Percentiles rank a stretch among this genome's conserved stretches.
Evolutionary conservation across 2,329 filamentous ascomycete species (phyloP).

Genomic region (Erysiphe pulchra): DNA sequence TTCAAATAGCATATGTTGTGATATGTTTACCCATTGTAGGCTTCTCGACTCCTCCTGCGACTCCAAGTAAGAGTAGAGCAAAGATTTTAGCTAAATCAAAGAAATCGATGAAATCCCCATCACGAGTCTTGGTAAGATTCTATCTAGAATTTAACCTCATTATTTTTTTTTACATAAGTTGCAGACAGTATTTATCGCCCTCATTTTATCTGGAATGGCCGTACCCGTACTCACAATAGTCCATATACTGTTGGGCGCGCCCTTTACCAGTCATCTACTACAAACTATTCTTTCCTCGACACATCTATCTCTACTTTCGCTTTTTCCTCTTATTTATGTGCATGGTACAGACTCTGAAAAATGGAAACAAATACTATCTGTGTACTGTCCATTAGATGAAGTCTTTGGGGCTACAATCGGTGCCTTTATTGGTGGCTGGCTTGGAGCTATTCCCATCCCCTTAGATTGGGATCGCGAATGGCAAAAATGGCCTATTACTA

Average conservation of each 20-base stretch:
- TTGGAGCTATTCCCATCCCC: conserved; percentile 84
- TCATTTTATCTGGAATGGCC: conserved; percentile 23
- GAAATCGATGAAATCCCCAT: background rate
- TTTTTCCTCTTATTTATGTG: conserved; percentile 62
- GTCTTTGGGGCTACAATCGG: conserved; percentile 65
- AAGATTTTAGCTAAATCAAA: background rate
- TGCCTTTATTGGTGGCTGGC: conserved; percentile 58
- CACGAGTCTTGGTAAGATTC: background rate
- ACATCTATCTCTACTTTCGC: conserved; percentile 55
- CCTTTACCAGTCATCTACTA: conserved; percentile 51
- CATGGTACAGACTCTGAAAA: conserved; percentile 49
- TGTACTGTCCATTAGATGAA: conserved; percentile 51
- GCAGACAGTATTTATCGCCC: conserved; percentile 44
- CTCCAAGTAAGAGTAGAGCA: background rate
- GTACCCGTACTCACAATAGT: conserved; percentile 28
- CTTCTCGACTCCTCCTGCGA: conserved; percentile 14
- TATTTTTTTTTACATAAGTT: background rate
- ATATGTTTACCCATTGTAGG: conserved; percentile 37
- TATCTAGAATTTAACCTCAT: background rate
- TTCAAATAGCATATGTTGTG: conserved; percentile 39
- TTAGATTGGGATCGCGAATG: conserved; percentile 97
- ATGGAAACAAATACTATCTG: conserved; percentile 45
- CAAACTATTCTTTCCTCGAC: conserved; percentile 61
- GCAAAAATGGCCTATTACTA: conserved; percentile 93
- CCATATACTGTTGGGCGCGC: conserved; percentile 72